Percentiles rank a stretch among this genome's conserved stretches.
These are phyloP conservation scores for Umbilicus rupestris DNA, from an alignment of 164 flowering plant species.

Conservation along the genomic window DNA sequence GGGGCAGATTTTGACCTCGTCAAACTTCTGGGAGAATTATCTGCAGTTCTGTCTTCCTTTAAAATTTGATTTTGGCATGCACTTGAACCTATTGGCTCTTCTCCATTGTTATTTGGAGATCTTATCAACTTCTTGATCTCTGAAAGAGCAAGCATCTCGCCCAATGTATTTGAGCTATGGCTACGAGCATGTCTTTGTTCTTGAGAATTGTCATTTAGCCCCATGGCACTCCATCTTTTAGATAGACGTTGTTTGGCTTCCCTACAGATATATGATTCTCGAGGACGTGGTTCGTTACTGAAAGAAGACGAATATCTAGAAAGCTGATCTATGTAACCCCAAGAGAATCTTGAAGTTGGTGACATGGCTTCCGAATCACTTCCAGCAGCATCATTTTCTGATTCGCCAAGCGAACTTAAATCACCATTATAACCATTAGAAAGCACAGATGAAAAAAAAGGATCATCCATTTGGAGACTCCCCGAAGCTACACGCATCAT, in stretches of 20 bases:
- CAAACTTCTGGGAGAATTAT: slow-evolving; percentile 46
- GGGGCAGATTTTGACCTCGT: slow-evolving; percentile 91
- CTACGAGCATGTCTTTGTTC: slow-evolving; percentile 46
- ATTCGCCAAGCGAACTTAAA: slow-evolving; percentile 69
- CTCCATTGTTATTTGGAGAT: slow-evolving; percentile 27
- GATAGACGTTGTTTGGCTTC: slow-evolving; percentile 97
- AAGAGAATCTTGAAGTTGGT: slow-evolving; percentile 70
- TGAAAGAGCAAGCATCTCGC: slow-evolving; percentile 95
- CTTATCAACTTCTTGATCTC: slow-evolving; percentile 36
- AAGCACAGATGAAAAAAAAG: slow-evolving; percentile 53
- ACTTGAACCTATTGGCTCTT: slow-evolving; percentile 26
- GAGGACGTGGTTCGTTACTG: slow-evolving; percentile 67
- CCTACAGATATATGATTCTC: slow-evolving; percentile 85
- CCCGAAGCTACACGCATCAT: slow-evolving; percentile 48
- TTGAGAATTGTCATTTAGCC: slow-evolving; percentile 42
- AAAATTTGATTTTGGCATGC: slow-evolving; percentile 21
- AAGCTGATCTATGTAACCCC: slow-evolving; percentile 63
- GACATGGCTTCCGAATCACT: slow-evolving; percentile 81
- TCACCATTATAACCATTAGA: slow-evolving; percentile 84
- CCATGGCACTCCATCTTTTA: slow-evolving; percentile 88
- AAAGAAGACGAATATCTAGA: slow-evolving; percentile 64
- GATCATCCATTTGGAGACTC: slow-evolving; percentile 51
- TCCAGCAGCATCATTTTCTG: slow-evolving; percentile 56
- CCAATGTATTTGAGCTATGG: slow-evolving; percentile 80
- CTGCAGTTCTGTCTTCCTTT: slow-evolving; percentile 22